Base-by-base conservation (phyloP, 2,329 filamentous ascomycete species). In the Pseudogymnoascus sp. region DNA sequence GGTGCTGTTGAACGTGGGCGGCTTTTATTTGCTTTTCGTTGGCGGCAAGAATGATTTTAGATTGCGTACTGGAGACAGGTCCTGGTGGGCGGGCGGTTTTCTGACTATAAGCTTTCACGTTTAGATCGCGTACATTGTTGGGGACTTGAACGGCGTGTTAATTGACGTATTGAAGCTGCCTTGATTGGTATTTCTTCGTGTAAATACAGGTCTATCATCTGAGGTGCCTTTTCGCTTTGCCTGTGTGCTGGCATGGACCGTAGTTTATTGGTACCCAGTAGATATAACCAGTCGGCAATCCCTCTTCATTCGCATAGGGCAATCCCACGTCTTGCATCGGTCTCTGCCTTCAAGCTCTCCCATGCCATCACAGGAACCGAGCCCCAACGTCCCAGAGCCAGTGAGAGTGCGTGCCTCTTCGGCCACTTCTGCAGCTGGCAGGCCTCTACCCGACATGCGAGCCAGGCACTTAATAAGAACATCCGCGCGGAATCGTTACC, bases 1-100 rank as follows among this genome's bases (percentile, higher is more conserved):
- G 15, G 26, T 33, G 26, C 2, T 15, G 50, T 17, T 11, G 19
- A 4, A 7, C 9, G 1, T 31, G 46, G 46, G 9, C 7, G 21
- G 46, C 9, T 53, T 56, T 50, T 23, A 23, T 23, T 23, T 56
- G 15, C n/a, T 56, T 60, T 38, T 7, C 19, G 9, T 37, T n/a
- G 59, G 59, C 17, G 33, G 37, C 19, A 60, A 60, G 31, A 60
- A 7, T 60, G 59, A 4, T 37, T 60, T 60, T 37, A 60, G 59
- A 40, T 38, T 40, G 31, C 46, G 26, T 11, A 13, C 13, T 15
- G 40, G 21, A 23, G 13, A 10, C 23, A 29, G 13, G 44, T 19
- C 15, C 4, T 33, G 26, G 26, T 33, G 46, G 46, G 46, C 46
- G 46, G 46, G 46, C 46, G 46, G 46, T 31, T 31, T 56, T 56